Percentiles rank a stretch among this genome's conserved stretches.
Conservation (phyloP, 108 stramenopile genomes). For the Chaetoceros muelleri region DNA sequence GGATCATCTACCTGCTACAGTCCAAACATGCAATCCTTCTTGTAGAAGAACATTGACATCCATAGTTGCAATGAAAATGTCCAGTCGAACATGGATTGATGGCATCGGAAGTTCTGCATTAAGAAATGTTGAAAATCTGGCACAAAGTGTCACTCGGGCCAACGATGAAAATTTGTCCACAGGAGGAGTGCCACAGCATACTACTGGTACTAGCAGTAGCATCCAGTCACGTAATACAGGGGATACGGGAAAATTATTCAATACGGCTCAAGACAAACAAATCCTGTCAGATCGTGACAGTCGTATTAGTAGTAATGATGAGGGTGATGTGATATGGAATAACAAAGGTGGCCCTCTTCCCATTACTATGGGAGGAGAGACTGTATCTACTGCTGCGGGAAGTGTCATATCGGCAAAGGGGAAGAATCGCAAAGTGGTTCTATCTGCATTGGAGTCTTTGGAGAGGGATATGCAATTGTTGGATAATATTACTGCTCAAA, state of each 20-base stretch:
- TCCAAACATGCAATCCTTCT: too few species aligned
- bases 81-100: background rate
- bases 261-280: too few species aligned
- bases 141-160: background rate
- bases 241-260: background rate
- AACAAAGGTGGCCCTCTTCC: too few species aligned
- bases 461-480: slow-evolving; percentile 43
- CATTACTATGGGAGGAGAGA: too few species aligned
- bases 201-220: too few species aligned
- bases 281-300: too few species aligned
- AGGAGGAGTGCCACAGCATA: too few species aligned
- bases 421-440: background rate
- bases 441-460: background rate
- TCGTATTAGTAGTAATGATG: background rate
- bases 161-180: background rate
- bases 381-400: too few species aligned
- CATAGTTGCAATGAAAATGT: background rate
- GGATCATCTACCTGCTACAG: too few species aligned
- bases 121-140: background rate
- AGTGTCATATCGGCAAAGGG: too few species aligned
- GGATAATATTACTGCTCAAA: slow-evolving; percentile 45
- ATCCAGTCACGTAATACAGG: background rate
- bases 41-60: background rate
- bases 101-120: background rate
- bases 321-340: too few species aligned